phyloP scores from a whole-genome alignment of 257 asterid species.

The Ehretia macrophylla region DNA sequence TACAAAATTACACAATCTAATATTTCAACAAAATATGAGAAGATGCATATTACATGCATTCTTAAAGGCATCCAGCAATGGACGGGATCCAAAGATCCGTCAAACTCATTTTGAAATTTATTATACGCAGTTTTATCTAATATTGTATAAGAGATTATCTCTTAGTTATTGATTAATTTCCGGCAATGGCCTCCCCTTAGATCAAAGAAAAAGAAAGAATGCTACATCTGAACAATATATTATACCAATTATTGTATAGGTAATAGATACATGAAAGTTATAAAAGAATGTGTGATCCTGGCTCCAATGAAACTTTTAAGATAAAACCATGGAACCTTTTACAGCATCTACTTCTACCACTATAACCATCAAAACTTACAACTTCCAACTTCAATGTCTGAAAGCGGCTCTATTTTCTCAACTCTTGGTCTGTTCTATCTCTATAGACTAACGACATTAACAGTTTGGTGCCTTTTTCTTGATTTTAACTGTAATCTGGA shows the following conservation, averaged over 20 bases:
- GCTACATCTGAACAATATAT: neutral
- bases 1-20: no score
- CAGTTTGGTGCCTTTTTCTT: slow-evolving; percentile 17
- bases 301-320: neutral
- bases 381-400: slow-evolving; percentile 18
- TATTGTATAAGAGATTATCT: no score
- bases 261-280: neutral
- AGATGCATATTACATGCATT: no score
- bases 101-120: no score
- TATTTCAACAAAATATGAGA: no score
- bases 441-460: slow-evolving; percentile 28
- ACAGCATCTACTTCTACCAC: neutral
- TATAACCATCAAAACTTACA: slow-evolving; percentile 20
- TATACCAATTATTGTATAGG: neutral
- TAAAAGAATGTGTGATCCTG: neutral
- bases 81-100: no score
- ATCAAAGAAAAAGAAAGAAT: no score
- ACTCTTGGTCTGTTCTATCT: no score
- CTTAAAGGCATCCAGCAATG: no score
- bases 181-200: no score
- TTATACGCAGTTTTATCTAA: no score
- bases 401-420: slow-evolving; percentile 3
- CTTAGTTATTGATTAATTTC: no score
- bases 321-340: slow-evolving; percentile 1
- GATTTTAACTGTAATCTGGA: neutral